Conservation (phyloP, 805 yeast species). For the Middelhovenomyces tepae region DNA sequence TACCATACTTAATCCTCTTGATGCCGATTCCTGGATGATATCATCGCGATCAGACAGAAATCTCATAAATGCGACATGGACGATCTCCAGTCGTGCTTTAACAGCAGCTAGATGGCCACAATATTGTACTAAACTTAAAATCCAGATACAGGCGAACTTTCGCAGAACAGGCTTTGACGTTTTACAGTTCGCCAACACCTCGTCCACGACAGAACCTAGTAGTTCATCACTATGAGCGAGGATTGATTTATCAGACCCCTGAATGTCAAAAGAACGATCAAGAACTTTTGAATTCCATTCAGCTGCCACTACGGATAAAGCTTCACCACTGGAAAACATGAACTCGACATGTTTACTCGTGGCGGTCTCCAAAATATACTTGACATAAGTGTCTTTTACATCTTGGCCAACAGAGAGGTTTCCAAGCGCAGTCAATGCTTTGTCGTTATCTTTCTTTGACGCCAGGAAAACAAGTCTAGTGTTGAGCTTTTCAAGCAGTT, state of each 20-base stretch:
- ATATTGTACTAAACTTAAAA: slow-evolving; percentile 69
- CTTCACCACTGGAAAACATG: slow-evolving; percentile 76
- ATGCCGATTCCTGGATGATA: slow-evolving; percentile 83
- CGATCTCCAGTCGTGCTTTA: slow-evolving; percentile 38
- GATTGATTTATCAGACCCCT: slow-evolving; percentile 21
- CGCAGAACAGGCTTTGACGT: slow-evolving; percentile 67
- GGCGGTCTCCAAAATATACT: slow-evolving; percentile 47
- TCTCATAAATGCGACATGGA: slow-evolving; percentile 68
- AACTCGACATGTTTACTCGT: slow-evolving; percentile 64
- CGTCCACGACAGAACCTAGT: slow-evolving; percentile 33
- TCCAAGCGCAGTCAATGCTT: slow-evolving; percentile 48
- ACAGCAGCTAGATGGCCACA: slow-evolving; percentile 44
- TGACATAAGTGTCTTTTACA: slow-evolving; percentile 29
- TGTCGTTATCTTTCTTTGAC: slow-evolving; percentile 49
- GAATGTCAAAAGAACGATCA: slow-evolving; percentile 46
- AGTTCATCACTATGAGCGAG: slow-evolving; percentile 1
- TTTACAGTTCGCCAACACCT: slow-evolving; percentile 44
- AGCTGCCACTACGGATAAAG: slow-evolving; percentile 56
- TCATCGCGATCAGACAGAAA: slow-evolving; percentile 79
- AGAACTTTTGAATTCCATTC: slow-evolving; percentile 68
- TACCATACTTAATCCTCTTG: slow-evolving; percentile 74
- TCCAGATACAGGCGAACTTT: slow-evolving; percentile 77
- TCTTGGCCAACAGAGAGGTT: slow-evolving; percentile 38
- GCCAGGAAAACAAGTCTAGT: too few relatives aligned
- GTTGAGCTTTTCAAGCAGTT: slow-evolving; percentile 9